Base-by-base conservation (phyloP, 305 asterid species). In the Fraxinus xanthoxyloides region DNA sequence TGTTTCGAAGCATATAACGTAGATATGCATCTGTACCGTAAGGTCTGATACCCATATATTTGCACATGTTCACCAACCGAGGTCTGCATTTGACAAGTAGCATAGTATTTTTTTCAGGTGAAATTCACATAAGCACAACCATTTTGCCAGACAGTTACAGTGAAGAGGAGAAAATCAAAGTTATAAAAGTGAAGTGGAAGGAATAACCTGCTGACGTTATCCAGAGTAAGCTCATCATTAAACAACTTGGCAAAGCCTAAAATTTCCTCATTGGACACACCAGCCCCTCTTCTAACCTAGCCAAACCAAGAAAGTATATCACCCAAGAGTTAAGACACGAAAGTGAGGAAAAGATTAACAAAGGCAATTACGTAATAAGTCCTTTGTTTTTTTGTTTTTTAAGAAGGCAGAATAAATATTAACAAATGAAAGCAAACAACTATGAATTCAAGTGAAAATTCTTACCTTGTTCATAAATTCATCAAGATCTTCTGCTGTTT, bases 401-500 rank as follows among this genome's bases (percentile, higher is more conserved):
- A 75, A 72, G 23, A 69, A 75, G 65, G 34, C 63, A 81, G 34
- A 36, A 72, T 69, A 63, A 30, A 35, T 72, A 9, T 72, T 32
- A 21, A 28, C 46, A 32, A 75, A 15, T 67, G 56, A 7, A 79
- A 82, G 79, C 81, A 70, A 43, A 70, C 10, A 77, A 75, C 80
- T 23, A 17, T 67, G 43, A 69, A 38, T 67, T 59, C 15, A 7
- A 23, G 2, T 59, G 70, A 59, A 7, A 59, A 59, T 76, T 69
- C 86, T 85, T 84, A 90, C 99, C 90, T 92, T 95, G 90, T 90
- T 90, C 99, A 95, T 91, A 82, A 95, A 95, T 46, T 89, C 95
- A 88, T 95, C 97, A 86, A 95, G 98, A 94, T 94, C 99, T 88
- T 93, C 98, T 75, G 99, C 99, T 79, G 99, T 95, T 90, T 90